phyloP scores from a whole-genome alignment of 1,284 basidiomycete species.

The Singerocomus rubriflavus region DNA sequence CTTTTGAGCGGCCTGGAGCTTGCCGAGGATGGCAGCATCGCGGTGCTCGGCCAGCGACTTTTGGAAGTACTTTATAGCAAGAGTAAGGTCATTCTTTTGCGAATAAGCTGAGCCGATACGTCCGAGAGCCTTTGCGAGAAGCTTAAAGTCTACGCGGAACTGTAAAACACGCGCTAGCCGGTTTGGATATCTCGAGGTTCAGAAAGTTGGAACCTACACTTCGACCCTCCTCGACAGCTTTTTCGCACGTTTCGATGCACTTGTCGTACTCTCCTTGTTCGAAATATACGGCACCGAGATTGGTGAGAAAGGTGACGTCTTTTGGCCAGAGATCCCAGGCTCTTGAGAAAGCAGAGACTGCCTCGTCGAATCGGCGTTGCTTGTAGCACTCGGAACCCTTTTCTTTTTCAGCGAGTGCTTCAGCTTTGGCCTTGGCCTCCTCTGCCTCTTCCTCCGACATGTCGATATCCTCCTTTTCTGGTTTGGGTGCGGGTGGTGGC shows the following conservation, averaged over 20 bases:
- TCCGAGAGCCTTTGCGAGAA: slow-evolving; percentile 84
- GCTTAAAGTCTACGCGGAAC: slow-evolving; percentile 79
- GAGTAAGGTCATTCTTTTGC: slow-evolving; percentile 75
- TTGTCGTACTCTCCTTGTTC: slow-evolving; percentile 92
- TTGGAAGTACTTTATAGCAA: slow-evolving; percentile 86
- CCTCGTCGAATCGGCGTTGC: slow-evolving; percentile 75
- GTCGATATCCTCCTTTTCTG: slow-evolving; percentile 54
- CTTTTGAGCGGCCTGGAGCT: slow-evolving; percentile 86
- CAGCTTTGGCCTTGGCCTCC: slow-evolving; percentile 66
- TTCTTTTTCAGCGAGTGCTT: slow-evolving; percentile 76
- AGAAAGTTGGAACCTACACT: slow-evolving; percentile 38
- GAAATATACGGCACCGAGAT: slow-evolving; percentile 85
- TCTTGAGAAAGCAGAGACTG: slow-evolving; percentile 71
- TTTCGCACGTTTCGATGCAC: slow-evolving; percentile 89
- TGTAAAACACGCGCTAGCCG: slow-evolving; percentile 26
- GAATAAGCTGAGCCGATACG: slow-evolving; percentile 86
- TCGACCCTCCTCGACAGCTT: slow-evolving; percentile 93
- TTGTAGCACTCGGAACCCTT: slow-evolving; percentile 85
- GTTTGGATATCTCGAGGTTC: background rate
- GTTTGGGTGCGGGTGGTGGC: slow-evolving; percentile 35
- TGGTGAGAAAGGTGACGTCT: slow-evolving; percentile 92
- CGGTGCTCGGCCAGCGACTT: slow-evolving; percentile 97
- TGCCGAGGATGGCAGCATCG: slow-evolving; percentile 89
- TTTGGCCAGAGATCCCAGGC: slow-evolving; percentile 95
- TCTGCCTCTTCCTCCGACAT: slow-evolving; percentile 59